These are phyloP conservation scores for Rhizopogon vesiculosus DNA, from an alignment of 768 basidiomycete genomes.

Conservation along the genomic window DNA sequence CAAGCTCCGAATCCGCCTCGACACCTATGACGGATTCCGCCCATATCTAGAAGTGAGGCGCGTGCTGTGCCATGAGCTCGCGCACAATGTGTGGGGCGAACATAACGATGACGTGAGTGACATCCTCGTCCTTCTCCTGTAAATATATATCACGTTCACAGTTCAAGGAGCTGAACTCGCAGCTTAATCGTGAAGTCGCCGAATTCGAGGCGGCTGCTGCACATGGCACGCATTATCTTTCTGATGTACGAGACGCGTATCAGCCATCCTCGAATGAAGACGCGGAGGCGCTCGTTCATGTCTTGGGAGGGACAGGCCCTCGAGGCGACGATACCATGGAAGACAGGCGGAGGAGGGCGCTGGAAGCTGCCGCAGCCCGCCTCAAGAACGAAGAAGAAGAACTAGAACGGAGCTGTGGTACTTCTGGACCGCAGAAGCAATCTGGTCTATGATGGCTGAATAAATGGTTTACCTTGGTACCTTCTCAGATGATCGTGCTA, in stretches of 20 bases:
- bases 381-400: conserved; percentile 65
- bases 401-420: conserved; percentile 69
- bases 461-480: background rate
- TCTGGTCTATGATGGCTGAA: background rate
- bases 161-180: conserved; percentile 77
- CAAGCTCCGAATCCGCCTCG: conserved; percentile 64
- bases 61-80: conserved; percentile 72
- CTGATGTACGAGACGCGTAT: conserved; percentile 33
- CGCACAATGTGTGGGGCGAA: conserved; percentile 71
- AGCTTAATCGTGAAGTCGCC: conserved; percentile 66
- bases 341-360: conserved; percentile 48
- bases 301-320: conserved; percentile 46
- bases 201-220: conserved; percentile 55
- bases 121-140: background rate
- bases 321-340: conserved; percentile 42
- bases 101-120: conserved; percentile 66
- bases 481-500: background rate
- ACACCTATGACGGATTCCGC: conserved; percentile 69
- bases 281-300: conserved; percentile 45
- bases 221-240: conserved; percentile 52
- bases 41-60: conserved; percentile 58
- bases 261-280: conserved; percentile 54
- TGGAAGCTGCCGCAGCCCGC: conserved; percentile 60
- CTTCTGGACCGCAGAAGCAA: conserved; percentile 19
- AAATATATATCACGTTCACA: conserved; percentile 14